Percentiles rank a stretch among this genome's conserved stretches.
Conservation (phyloP, 2,329 filamentous ascomycete genomes). For the Ceratocystis smalleyi region DNA sequence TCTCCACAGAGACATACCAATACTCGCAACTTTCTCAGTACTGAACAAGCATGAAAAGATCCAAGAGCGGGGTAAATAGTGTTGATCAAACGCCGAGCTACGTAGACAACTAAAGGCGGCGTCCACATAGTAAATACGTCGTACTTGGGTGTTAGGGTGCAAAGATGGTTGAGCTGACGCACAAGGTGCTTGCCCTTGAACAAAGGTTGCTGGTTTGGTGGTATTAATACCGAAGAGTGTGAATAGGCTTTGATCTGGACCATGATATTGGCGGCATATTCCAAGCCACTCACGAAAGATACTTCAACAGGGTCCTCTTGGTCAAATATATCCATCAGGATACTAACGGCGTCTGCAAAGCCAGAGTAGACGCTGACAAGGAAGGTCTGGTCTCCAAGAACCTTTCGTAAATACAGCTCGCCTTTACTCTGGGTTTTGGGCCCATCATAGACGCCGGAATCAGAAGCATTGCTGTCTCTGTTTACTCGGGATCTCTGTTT, state of each 20-base stretch:
- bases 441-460: neutral
- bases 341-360: conserved; percentile 62
- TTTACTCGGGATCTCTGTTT: conserved; percentile 10
- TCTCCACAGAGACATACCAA: conserved; percentile 63
- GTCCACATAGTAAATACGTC: conserved; percentile 57
- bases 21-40: conserved; percentile 72
- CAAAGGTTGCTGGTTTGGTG: conserved; percentile 69
- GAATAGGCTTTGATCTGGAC: conserved; percentile 53
- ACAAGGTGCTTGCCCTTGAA: conserved; percentile 67
- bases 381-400: conserved; percentile 53
- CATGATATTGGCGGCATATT: conserved; percentile 48
- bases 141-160: conserved; percentile 47
- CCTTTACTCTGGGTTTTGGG: conserved; percentile 6
- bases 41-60: conserved; percentile 69
- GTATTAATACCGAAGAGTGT: conserved; percentile 48
- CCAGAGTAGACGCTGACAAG: conserved; percentile 46
- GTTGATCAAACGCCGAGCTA: conserved; percentile 64
- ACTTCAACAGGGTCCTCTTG: conserved; percentile 61
- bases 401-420: conserved; percentile 25
- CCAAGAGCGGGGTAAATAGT: conserved; percentile 71
- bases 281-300: conserved; percentile 44
- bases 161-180: conserved; percentile 64
- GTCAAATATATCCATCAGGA: conserved; percentile 61
- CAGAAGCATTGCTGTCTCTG: neutral
- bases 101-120: conserved; percentile 54